Conservation (phyloP, 108 stramenopile species). For the Chaetoceros muelleri region DNA sequence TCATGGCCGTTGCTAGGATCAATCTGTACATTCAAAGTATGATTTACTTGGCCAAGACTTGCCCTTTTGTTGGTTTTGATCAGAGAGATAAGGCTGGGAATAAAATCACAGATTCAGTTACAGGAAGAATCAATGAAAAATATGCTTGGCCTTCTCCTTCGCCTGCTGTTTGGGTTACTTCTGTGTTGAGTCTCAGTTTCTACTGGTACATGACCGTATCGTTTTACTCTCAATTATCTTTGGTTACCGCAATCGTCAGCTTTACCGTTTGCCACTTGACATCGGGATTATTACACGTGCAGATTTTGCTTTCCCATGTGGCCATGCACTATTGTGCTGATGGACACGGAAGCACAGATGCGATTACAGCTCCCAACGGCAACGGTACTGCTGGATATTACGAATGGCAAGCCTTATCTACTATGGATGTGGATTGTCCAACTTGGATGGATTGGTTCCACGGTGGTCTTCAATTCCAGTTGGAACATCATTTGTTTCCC, state of each 20-base stretch:
- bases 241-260: slow-evolving; percentile 5
- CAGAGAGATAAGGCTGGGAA: not conserved
- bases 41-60: slow-evolving; percentile 30
- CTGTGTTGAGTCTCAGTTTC: not conserved
- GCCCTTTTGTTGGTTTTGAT: slow-evolving; percentile 63
- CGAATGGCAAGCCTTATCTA: slow-evolving; percentile 47
- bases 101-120: not conserved
- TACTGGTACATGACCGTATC: not conserved
- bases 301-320: slow-evolving; percentile 61
- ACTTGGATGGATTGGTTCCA: slow-evolving; percentile 88
- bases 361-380: slow-evolving; percentile 15
- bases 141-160: not conserved
- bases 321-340: slow-evolving; percentile 23
- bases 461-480: slow-evolving; percentile 89
- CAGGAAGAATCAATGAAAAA: not conserved
- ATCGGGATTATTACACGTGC: slow-evolving; percentile 61
- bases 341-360: not conserved
- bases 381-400: slow-evolving; percentile 41
- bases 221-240: not conserved
- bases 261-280: slow-evolving; percentile 29
- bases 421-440: slow-evolving; percentile 73
- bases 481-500: slow-evolving; percentile 87
- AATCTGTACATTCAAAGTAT: slow-evolving; percentile 71
- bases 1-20: slow-evolving; percentile 81
- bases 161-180: not conserved